Evolutionary conservation across 2,329 filamentous ascomycete species (phyloP), one percentile per base, ranked within the genome.

Genomic region (Fusarium hainanense): DNA sequence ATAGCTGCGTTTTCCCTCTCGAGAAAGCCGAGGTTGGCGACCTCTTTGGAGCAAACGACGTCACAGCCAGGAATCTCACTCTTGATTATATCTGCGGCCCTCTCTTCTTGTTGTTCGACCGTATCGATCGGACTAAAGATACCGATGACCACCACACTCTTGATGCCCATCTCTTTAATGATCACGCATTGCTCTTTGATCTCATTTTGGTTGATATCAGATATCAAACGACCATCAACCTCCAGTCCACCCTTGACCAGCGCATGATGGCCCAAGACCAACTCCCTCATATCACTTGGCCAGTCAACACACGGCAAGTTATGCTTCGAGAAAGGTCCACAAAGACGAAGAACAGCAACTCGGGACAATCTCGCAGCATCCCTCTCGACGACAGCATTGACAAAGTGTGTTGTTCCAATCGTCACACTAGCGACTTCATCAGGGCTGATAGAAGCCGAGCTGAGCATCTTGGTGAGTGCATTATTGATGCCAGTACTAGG

Each of bases 1-100:
- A 91, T 88, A 3, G 87, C 85, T 1, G 89, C 88, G 71, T 91
- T 91, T 75, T 91, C 89, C 40, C 89, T 82, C 77, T 90, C 88
- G 10, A 90, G 77, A 55, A 89, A 87, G 41, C 80, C 86, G 13
- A 86, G 76, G 66, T 83, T 87, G 16, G 85, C 85, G 4, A 88
- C 84, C 16, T 85, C 83, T 51, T 83, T 83, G 12, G 85, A 86
- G 52, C 81, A 81, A 4, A 87, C 84, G 4, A 88, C 79, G 54
- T 86, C 80, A 50, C 76, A 79, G 0, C 76, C 81, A 0, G 81
- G 80, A 1, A 85, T 74, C 43, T 80, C 79, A 4, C 75, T 67
- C 8, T 73, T 76, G 37, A 86, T 71, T n/a, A 86, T 79, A 7
- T 78, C 78, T 1, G 81, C 81, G 0, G 81, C 83, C 20, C 79